phyloP scores from a whole-genome alignment of 164 flowering plant species.

The Chimonanthus praecox region DNA sequence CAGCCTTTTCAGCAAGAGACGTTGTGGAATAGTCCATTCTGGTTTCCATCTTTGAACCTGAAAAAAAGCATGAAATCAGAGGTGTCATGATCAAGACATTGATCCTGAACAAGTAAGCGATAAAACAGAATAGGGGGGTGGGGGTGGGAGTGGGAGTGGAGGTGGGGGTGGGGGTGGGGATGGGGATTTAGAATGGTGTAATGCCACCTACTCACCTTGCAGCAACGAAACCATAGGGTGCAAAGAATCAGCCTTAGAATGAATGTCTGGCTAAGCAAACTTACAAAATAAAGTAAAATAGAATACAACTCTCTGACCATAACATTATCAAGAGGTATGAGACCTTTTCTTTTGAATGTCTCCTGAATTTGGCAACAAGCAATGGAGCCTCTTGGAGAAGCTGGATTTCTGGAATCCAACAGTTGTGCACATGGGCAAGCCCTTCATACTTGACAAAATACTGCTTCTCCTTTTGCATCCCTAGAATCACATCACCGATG shows the following conservation, averaged over 20 bases:
- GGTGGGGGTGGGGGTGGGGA: too few species aligned
- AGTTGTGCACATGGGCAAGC: constrained; percentile 77
- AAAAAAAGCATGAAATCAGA: neutral
- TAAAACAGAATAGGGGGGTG: too few species aligned
- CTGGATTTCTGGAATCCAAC: constrained; percentile 54
- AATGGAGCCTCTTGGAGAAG: constrained; percentile 47
- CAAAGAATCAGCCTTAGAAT: too few species aligned
- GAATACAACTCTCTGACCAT: neutral
- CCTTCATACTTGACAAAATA: constrained; percentile 70
- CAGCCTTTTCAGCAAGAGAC: constrained; percentile 50
- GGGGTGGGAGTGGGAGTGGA: too few species aligned
- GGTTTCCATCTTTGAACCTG: constrained; percentile 39
- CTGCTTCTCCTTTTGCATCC: constrained; percentile 40
- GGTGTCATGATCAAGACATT: neutral
- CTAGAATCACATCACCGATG: constrained; percentile 25
- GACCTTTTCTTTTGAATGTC: constrained; percentile 17
- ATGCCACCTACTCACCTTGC: neutral
- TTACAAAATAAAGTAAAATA: too few species aligned
- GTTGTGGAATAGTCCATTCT: constrained; percentile 66
- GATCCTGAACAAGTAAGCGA: too few species aligned
- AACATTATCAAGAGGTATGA: neutral
- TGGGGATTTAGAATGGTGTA: too few species aligned
- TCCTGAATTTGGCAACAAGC: constrained; percentile 41
- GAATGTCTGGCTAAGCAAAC: neutral
- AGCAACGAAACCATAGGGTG: neutral